Evolutionary conservation across 2,329 filamentous ascomycete genomes (phyloP).

Genomic region (Cladosporium phlei): DNA sequence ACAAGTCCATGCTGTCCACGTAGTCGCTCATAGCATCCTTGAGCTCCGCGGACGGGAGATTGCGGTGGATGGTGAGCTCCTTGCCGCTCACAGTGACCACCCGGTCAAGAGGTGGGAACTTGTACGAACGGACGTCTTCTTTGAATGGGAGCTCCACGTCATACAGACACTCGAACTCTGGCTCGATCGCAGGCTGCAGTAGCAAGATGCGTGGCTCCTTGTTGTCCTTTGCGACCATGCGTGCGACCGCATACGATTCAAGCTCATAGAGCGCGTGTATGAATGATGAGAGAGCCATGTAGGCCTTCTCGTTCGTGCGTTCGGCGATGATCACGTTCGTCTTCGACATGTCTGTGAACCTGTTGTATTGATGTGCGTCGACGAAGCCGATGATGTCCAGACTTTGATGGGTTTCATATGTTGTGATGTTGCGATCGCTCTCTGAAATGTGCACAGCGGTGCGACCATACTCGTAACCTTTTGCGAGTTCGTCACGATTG

Average conservation of each 20-base stretch:
- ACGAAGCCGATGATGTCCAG: constrained; percentile 88
- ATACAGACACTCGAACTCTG: constrained; percentile 76
- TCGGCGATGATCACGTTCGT: constrained; percentile 72
- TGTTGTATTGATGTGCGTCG: constrained; percentile 59
- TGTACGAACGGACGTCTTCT: constrained; percentile 86
- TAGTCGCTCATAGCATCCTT: constrained; percentile 81
- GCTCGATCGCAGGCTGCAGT: constrained; percentile 73
- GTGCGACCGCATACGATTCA: constrained; percentile 78
- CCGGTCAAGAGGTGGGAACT: constrained; percentile 82
- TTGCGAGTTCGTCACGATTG: constrained; percentile 76
- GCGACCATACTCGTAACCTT: constrained; percentile 88
- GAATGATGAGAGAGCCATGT: constrained; percentile 80
- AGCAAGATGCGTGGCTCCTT: constrained; percentile 73
- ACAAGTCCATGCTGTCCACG: constrained; percentile 89
- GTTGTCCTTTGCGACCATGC: constrained; percentile 78
- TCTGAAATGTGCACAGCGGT: constrained; percentile 87
- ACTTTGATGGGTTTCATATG: constrained; percentile 67
- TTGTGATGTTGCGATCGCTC: constrained; percentile 83
- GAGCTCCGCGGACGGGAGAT: constrained; percentile 72
- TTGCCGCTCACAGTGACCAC: constrained; percentile 85
- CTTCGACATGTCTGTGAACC: constrained; percentile 80
- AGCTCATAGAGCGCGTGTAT: constrained; percentile 82
- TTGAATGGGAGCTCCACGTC: constrained; percentile 89
- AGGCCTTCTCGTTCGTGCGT: constrained; percentile 73
- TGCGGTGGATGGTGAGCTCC: constrained; percentile 72